Base-by-base conservation (phyloP, 148 eudicot species). In the Rheum nobile region DNA sequence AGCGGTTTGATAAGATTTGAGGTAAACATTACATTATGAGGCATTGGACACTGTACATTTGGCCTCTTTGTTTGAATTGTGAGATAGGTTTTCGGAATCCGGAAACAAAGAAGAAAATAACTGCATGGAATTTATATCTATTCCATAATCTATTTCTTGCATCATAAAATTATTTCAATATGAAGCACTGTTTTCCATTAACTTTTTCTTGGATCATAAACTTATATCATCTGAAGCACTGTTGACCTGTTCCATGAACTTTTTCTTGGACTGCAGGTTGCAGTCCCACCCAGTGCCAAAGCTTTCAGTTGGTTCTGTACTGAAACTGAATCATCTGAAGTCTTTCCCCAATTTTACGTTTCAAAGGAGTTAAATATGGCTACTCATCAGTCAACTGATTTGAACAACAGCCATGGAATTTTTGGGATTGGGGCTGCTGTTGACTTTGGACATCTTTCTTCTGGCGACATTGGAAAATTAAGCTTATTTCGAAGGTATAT, bases 391-490 rank as follows among this genome's bases (percentile, higher is more conserved):
- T 77, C 85, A 24, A 77, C 79, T 75, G 46, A 77, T 38, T 55
- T 82, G 68, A 81, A 76, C 74, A 75, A 81, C 76, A 78, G 74
- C 28, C 80, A 75, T 32, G 97, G 97, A 16, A 75, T 88, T 80
- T 95, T 88, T 73, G 98, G 96, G 31, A 83, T 91, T 72, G 98
- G 98, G 38, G 84, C 91, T 78, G 89, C 97, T 11, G 81, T 91
- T 50, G 73, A 77, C 74, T 82, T 88, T 73, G 77, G 80, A 73
- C 80, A 78, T 7, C 76, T 79, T 50, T 76, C 78, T 78, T 82
- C 80, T 71, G 72, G 47, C 61, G 76, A 48, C 44, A 71, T 83
- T 77, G 82, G 11, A 48, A 72, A 84, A 19, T 80, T 75, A 83
- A 79, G 67, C 68, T 73, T 81, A 42, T 80, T 86, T 16, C 79